These are phyloP conservation scores for Galeopsis tetrahit DNA, from an alignment of 257 asterid species.

Conservation along the genomic window DNA sequence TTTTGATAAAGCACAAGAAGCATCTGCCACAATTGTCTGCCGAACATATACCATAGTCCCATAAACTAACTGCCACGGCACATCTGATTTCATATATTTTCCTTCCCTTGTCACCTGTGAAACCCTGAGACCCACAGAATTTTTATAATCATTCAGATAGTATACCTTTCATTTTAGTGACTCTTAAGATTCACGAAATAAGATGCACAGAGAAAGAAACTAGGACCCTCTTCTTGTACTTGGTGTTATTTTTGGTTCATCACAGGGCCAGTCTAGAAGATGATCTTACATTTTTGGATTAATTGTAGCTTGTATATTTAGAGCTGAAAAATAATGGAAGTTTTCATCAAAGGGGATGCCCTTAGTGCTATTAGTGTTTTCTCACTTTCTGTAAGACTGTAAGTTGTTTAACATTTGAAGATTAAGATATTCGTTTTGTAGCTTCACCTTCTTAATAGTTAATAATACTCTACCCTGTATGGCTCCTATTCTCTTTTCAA, in stretches of 20 bases:
- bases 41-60: slow-evolving; percentile 98
- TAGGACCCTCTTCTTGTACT: slow-evolving; percentile 14
- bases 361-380: neutral
- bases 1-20: slow-evolving; percentile 86
- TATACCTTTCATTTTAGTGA: slow-evolving; percentile 4
- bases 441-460: neutral
- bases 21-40: slow-evolving; percentile 84
- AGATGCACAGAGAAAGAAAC: neutral
- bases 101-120: slow-evolving; percentile 93
- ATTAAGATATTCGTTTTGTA: neutral
- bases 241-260: slow-evolving; percentile 13
- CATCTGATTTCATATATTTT: slow-evolving; percentile 75
- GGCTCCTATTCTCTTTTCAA: neutral
- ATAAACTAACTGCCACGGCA: slow-evolving; percentile 86
- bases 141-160: slow-evolving; percentile 7
- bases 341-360: neutral
- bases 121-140: slow-evolving; percentile 59
- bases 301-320: slow-evolving; percentile 12
- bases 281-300: neutral
- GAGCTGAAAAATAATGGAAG: slow-evolving; percentile 7
- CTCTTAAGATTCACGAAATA: neutral
- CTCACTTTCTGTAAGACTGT: neutral
- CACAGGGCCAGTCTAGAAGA: slow-evolving; percentile 1
- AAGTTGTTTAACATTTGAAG: neutral
- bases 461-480: neutral